Percentiles rank a stretch among this genome's conserved stretches.
Evolutionary conservation across 192 early-diverging fungal species (phyloP).

Genomic region (Entomortierella lignicola): DNA sequence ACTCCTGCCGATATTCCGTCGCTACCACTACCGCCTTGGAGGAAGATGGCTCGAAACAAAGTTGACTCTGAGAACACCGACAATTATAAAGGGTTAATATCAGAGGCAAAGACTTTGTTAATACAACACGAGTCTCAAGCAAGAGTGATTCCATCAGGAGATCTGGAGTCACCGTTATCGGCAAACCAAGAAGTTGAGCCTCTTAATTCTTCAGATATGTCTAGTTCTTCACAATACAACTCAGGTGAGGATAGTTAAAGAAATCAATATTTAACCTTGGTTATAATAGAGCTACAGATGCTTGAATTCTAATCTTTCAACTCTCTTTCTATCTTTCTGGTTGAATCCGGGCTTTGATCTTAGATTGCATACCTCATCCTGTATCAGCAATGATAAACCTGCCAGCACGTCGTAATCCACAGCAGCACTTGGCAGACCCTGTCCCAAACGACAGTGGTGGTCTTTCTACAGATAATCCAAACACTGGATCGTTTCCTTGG

Average conservation of each 20-base stretch:
- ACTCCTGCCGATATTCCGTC: background rate
- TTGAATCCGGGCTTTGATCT: too few species aligned
- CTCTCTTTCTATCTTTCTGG: too few species aligned
- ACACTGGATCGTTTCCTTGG: background rate
- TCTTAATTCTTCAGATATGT: too few species aligned
- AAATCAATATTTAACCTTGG: too few species aligned
- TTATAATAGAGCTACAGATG: too few species aligned
- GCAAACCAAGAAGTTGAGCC: too few species aligned
- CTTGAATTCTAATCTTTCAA: too few species aligned
- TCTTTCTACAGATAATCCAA: background rate
- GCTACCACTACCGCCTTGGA: conserved; percentile 1
- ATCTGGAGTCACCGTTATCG: background rate
- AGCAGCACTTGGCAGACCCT: background rate
- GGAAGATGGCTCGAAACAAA: background rate
- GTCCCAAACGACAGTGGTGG: background rate
- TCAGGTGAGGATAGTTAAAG: too few species aligned
- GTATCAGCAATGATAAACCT: background rate
- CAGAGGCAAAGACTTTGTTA: background rate
- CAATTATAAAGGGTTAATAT: background rate
- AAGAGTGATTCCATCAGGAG: background rate
- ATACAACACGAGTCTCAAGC: background rate
- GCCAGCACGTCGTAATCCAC: background rate
- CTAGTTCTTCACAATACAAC: too few species aligned
- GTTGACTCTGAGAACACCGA: background rate
- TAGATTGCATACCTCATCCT: background rate